Percentiles rank a stretch among this genome's conserved stretches.
Conservation (phyloP, 495 filamentous ascomycete genomes). For the Neohortaea acidophila region DNA sequence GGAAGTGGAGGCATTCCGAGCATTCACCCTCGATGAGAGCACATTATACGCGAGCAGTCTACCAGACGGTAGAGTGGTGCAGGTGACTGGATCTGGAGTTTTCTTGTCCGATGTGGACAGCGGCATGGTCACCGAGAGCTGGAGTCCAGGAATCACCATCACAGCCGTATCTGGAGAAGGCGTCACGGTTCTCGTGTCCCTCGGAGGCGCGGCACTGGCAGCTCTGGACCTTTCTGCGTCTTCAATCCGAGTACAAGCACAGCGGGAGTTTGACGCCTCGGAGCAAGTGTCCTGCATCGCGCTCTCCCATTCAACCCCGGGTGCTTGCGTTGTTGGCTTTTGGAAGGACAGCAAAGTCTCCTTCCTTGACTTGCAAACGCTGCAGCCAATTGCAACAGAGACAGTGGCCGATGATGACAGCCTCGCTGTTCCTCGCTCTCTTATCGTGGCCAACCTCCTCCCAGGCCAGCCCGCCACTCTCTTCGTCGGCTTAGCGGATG, state of each 20-base stretch:
- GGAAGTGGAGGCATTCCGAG: slow-evolving; percentile 59
- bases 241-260: slow-evolving; percentile 34
- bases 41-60: slow-evolving; percentile 61
- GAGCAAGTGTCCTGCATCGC: slow-evolving; percentile 77
- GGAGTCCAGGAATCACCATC: slow-evolving; percentile 50
- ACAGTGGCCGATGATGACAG: slow-evolving; percentile 39
- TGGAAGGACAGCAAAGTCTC: slow-evolving; percentile 64
- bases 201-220: slow-evolving; percentile 51
- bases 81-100: slow-evolving; percentile 55
- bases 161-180: slow-evolving; percentile 65
- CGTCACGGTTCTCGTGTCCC: slow-evolving; percentile 50
- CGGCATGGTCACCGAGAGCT: slow-evolving; percentile 51
- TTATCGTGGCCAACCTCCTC: slow-evolving; percentile 62
- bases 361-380: slow-evolving; percentile 45
- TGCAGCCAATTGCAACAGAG: slow-evolving; percentile 49
- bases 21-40: slow-evolving; percentile 49
- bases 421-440: slow-evolving; percentile 62
- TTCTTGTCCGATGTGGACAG: slow-evolving; percentile 52
- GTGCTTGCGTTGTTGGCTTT: slow-evolving; percentile 63
- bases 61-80: slow-evolving; percentile 30
- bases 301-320: slow-evolving; percentile 35
- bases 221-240: slow-evolving; percentile 44
- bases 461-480: slow-evolving; percentile 50
- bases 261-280: slow-evolving; percentile 36
- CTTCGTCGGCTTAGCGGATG: slow-evolving; percentile 89